phyloP scores from a whole-genome alignment of 1,284 basidiomycete genomes.

The Athelia sp. region DNA sequence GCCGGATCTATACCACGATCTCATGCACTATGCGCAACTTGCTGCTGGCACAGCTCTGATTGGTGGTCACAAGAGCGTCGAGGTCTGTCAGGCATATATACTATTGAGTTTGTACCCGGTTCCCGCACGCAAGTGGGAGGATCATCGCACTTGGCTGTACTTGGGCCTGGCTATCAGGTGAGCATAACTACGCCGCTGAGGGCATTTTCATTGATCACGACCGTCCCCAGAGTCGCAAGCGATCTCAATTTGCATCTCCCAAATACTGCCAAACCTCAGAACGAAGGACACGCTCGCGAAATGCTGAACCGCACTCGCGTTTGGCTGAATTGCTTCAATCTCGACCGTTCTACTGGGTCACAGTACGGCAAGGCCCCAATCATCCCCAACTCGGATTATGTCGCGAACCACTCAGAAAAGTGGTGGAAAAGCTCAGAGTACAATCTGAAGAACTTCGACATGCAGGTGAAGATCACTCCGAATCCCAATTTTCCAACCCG shows the following conservation, averaged over 20 bases:
- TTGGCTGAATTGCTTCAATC: slow-evolving; percentile 84
- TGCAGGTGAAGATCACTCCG: no score
- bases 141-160: slow-evolving; percentile 79
- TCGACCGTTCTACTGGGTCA: slow-evolving; percentile 76
- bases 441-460: slow-evolving; percentile 69
- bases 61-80: slow-evolving; percentile 69
- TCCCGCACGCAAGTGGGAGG: slow-evolving; percentile 77
- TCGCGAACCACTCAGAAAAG: slow-evolving; percentile 64
- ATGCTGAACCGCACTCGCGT: slow-evolving; percentile 82
- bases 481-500: no score
- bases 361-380: slow-evolving; percentile 82
- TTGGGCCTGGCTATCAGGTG: slow-evolving; percentile 75
- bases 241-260: slow-evolving; percentile 83
- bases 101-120: slow-evolving; percentile 76
- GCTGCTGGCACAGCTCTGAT: slow-evolving; percentile 71
- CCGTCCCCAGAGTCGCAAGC: slow-evolving; percentile 56
- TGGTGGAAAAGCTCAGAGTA: slow-evolving; percentile 71
- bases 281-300: slow-evolving; percentile 74
- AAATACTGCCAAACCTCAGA: slow-evolving; percentile 57
- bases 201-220: not conserved
- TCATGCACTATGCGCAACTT: slow-evolving; percentile 68
- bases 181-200: slow-evolving; percentile 6
- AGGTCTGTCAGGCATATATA: slow-evolving; percentile 71
- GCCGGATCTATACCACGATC: slow-evolving; percentile 58
- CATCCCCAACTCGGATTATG: slow-evolving; percentile 70